Evolutionary conservation across 1,139 yeast species (phyloP), one percentile per base, ranked within the genome.

Genomic region (Zygoascus meyerae): DNA sequence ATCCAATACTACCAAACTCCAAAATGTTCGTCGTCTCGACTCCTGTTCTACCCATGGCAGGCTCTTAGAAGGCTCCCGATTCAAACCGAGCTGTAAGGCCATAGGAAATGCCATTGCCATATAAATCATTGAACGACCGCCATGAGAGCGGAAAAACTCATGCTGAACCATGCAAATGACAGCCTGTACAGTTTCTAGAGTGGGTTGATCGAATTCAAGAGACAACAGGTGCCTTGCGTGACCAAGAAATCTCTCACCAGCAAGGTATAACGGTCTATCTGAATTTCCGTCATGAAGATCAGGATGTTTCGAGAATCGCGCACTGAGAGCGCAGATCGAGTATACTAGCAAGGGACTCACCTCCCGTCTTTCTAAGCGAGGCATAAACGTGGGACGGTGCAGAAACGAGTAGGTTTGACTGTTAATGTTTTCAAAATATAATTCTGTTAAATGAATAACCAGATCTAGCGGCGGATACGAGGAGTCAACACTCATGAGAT

Each of bases 301-400:
- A 12, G 70, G 68, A 48, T 66, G 68, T n/a, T 60, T 56, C 3
- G 69, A 64, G 42, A 63, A 67, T 40, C 70, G 53, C 2, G 70
- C 67, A 2, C 68, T 53, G 17, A 67, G 56, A 4, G 67, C 68
- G 44, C 70, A 65, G 16, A 67, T 52, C n/a, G 69, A 68, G 33
- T 65, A 51, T 6, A 67, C 56, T 11, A 67, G 55, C 2, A 62
- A 61, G 16, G 61, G 61, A 40, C 57, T 57, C 38, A 66, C 64
- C 35, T 57, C 52, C 2, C 61, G 61, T 9, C 58, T 55, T 17
- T 58, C 55, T 29, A 67, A 48, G 17, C 61, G 50, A 6, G 57
- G 56, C 54, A 67, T 57, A 41, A 67, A 65, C 2, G 67, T 55
- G 1, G 67, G 67, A 33, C 60, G 57, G 52, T 67, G 70, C 14